Evolutionary conservation across 1,139 yeast species (phyloP), one percentile per base, ranked within the genome.

Genomic region (Debaryomyces robertsiae): DNA sequence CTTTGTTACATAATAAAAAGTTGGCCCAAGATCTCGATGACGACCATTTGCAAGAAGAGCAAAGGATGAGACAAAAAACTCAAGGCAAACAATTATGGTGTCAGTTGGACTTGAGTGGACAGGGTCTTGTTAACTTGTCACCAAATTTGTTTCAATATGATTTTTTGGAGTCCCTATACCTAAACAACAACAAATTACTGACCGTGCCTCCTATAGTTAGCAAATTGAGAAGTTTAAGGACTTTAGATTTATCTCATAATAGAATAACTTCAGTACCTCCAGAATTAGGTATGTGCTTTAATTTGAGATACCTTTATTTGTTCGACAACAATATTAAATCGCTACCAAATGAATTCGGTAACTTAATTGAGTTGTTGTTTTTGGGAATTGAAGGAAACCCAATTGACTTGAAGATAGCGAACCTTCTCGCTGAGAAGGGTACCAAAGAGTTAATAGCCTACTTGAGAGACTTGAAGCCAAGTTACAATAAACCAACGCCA

Each of bases 341-440:
- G 1, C 67, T 94, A 46, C 98, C 99, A 1, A 74, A 69, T 60
- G 94, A 87, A 57, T 82, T 93, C 61, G 97, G 98, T 27, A 84
- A 83, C 54, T 72, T 94, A 48, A 86, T 83, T 59, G 95, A 89
- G 54, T 73, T 94, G 47, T 85, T 87, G 50, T 84, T 91, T 57
- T 66, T 94, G 42, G 99, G 98, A 29, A 73, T 93, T 40, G 98
- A 93, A 61, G 98, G 98, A 2, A 94, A 94, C 59, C 91, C 95
- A 6, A 65, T 93, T 52, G 87, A 84, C 53, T 73, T 75, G 44
- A 80, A 77, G 31, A 62, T 79, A 42, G 80, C 89, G 40, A 79
- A 82, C 48, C 75, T 85, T 24, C 60, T 93, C 43, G 82, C 95
- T 1, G 86, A 84, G 49, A 83, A 82, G 47, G 98, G 98, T 9